Conservation (phyloP, 2,329 filamentous ascomycete genomes). For the Peltaster fructicola region DNA sequence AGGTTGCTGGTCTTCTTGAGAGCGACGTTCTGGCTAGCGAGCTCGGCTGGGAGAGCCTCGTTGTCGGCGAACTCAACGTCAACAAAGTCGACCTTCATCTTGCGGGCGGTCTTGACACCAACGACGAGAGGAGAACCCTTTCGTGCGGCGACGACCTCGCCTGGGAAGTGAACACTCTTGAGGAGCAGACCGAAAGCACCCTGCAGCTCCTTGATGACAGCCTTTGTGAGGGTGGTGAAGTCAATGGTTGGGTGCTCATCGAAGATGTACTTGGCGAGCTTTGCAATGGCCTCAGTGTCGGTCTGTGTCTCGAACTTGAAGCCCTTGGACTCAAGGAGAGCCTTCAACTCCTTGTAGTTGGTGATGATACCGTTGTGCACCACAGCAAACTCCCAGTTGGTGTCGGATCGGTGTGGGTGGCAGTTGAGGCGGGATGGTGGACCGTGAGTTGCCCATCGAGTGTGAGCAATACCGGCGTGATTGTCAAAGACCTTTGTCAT, state of each 20-base stretch:
- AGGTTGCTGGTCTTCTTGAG: conserved; percentile 58
- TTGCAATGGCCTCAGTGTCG: conserved; percentile 97
- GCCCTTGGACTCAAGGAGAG: conserved; percentile 79
- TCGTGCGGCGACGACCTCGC: conserved; percentile 92
- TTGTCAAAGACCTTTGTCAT: conserved; percentile 89
- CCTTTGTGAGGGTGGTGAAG: conserved; percentile 92
- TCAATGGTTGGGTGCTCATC: conserved; percentile 86
- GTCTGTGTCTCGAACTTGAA: conserved; percentile 99
- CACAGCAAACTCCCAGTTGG: conserved; percentile 87
- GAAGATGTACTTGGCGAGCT: conserved; percentile 95
- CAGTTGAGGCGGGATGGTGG: conserved; percentile 87
- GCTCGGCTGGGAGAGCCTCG: conserved; percentile 71
- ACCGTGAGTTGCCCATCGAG: conserved; percentile 95
- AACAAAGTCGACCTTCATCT: conserved; percentile 99
- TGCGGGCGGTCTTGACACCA: conserved; percentile 88
- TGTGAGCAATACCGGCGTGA: conserved; percentile 97
- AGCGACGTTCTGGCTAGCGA: conserved; percentile 87
- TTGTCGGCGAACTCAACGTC: conserved; percentile 92
- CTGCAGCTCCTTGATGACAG: conserved; percentile 94
- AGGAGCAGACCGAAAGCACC: conserved; percentile 92
- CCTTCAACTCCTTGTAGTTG: conserved; percentile 99
- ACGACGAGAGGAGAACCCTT: conserved; percentile 97
- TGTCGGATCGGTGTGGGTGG: conserved; percentile 95
- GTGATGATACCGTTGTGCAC: conserved; percentile 99
- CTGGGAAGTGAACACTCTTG: conserved; percentile 96